Evolutionary conservation across 2,329 filamentous ascomycete genomes (phyloP), one percentile per base, ranked within the genome.

Genomic region (Verruconis gallopava): DNA sequence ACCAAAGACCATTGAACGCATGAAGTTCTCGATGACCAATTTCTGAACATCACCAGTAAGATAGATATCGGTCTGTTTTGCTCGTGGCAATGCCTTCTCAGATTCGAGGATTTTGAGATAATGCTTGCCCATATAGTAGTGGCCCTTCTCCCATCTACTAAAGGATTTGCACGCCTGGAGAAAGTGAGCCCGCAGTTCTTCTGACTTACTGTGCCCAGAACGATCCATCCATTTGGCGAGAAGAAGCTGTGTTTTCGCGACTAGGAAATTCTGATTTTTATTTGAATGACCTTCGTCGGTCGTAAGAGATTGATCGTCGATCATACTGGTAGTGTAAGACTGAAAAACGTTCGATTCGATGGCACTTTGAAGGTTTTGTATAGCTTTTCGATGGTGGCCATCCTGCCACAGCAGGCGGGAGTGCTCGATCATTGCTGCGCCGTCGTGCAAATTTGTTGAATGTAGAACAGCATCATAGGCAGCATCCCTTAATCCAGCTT

Each of bases 51-150:
- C 88, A 30, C 91, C 93, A 9, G 75, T 83, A 43, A 91, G 63
- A 52, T 54, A 64, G 11, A 58, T 47, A 19, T 60, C 51, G 21
- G 57, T 61, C 44, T 94, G 86, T 48, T 88, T 86, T 20, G 80
- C 75, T 14, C 75, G 68, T 28, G 81, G 78, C 40, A 93, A 73
- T 2, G 73, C 67, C 59, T 85, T 88, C 58, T 96, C 86, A 0
- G 85, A 84, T 53, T 96, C 89, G 3, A 95, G 67, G 3, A 96
- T 73, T 60, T 95, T 98, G 58, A 94, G 93, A 70, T 98, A 98
- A 61, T 96, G 86, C 37, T 89, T 85, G 4, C 91, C 91, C 6
- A 99, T 73, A 58, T 95, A 94, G 58, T 96, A 98, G 56, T 96
- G 89, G 0, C 85, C 88, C 60, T 95, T 96, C 57, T 98, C 91